phyloP scores from a whole-genome alignment of 1,284 basidiomycete genomes.

The Rhodotorula sp. region DNA sequence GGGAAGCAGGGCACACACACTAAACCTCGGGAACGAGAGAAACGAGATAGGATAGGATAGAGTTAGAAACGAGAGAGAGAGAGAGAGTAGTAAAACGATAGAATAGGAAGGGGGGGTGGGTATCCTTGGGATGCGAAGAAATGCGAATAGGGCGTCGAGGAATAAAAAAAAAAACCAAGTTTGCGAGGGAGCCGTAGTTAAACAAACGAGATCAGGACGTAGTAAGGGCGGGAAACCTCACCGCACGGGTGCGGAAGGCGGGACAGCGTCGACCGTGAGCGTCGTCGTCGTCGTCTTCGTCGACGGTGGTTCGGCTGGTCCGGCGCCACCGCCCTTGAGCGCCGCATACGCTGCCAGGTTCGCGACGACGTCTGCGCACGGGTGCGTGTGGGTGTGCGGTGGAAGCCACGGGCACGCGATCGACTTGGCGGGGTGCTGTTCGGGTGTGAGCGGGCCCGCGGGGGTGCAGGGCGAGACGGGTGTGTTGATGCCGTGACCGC shows the following conservation, averaged over 20 bases:
- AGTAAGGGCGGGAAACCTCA: too few species aligned
- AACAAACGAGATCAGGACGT: slow-evolving; percentile 2
- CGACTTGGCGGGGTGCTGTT: slow-evolving; percentile 14
- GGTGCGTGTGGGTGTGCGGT: not conserved
- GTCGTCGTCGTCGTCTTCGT: too few species aligned
- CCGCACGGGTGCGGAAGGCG: not conserved
- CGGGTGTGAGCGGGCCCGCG: slow-evolving; percentile 34
- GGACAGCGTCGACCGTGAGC: not conserved
- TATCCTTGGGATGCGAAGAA: not conserved
- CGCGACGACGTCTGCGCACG: not conserved
- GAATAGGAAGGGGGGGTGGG: not conserved
- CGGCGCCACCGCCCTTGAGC: not conserved
- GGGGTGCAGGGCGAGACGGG: slow-evolving; percentile 32
- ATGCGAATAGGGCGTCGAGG: not conserved
- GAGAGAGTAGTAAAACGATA: too few species aligned
- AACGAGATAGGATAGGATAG: not conserved
- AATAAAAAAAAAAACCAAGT: too few species aligned
- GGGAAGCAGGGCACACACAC: too few species aligned
- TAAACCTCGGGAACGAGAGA: not conserved
- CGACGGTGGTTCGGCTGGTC: not conserved
- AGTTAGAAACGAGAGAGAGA: not conserved
- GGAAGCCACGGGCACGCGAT: slow-evolving; percentile 18
- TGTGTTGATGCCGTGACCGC: slow-evolving; percentile 20
- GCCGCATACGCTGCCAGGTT: slow-evolving; percentile 14
- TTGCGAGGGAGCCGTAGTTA: not conserved